phyloP scores from a whole-genome alignment of 768 basidiomycete genomes.

The Phlegmacium glaucopus region DNA sequence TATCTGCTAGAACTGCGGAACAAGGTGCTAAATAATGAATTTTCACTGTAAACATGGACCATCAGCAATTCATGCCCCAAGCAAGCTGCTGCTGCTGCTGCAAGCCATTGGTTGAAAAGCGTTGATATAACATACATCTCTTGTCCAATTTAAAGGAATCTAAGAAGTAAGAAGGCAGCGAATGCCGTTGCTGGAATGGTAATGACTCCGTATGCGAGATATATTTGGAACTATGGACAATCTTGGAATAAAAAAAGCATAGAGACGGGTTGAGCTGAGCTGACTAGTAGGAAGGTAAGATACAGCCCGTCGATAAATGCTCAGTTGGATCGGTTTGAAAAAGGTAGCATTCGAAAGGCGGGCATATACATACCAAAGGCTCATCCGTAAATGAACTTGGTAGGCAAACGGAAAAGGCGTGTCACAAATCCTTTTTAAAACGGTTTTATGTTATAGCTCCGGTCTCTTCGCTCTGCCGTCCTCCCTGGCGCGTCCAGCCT shows the following conservation, averaged over 20 bases:
- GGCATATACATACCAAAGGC: slow-evolving; percentile 47
- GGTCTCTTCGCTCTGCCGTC: slow-evolving; percentile 88
- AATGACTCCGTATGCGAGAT: slow-evolving; percentile 36
- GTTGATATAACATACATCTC: slow-evolving; percentile 46
- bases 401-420: slow-evolving; percentile 71
- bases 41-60: slow-evolving; percentile 37
- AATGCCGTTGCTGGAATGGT: slow-evolving; percentile 58
- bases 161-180: slow-evolving; percentile 51
- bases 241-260: neutral
- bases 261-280: neutral
- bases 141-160: slow-evolving; percentile 63
- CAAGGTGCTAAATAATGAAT: too few relatives aligned
- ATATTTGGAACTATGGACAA: slow-evolving; percentile 47
- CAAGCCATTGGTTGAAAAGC: neutral
- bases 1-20: too few relatives aligned
- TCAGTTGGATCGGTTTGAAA: neutral
- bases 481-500: slow-evolving; percentile 69
- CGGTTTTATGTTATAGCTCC: slow-evolving; percentile 57
- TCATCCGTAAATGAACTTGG: slow-evolving; percentile 62
- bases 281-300: slow-evolving; percentile 21
- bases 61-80: neutral
- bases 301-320: slow-evolving; percentile 21
- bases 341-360: slow-evolving; percentile 22
- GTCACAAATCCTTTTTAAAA: slow-evolving; percentile 57
- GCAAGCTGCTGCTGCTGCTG: too few relatives aligned